Evolutionary conservation across 139 green algal genomes (phyloP), one percentile per base, ranked within the genome.

Genomic region (Tetradesmus obliquus): DNA sequence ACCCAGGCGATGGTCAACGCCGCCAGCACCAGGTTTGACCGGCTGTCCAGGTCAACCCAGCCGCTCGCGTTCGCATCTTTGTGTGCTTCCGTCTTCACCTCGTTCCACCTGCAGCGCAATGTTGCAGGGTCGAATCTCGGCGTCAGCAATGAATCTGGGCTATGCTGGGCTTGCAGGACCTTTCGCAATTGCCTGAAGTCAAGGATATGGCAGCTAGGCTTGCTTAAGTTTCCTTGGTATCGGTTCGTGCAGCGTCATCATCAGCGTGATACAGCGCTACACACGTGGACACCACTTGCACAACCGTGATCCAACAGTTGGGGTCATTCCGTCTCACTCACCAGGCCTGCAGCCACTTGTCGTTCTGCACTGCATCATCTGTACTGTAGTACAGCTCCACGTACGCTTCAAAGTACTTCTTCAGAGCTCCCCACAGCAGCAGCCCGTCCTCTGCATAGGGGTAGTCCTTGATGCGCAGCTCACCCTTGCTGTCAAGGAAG

Each of bases 261-360:
- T 51, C 32, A 55, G 76, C 24, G 72, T 95, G 95, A 93, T 95
- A 95, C 20, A 93, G 58, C 5, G 0, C 32, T n/a, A 95, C 45
- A 88, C 94, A 95, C 3, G 32, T 32, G 3, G 24, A 45, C 32
- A 45, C 32, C 32, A 45, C 32, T 45, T 45, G 0, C 0, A 45
- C 32, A 45, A 45, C 32, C 32, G 0, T 45, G 32, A 45, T 45
- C 32, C 32, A 45, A 45, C 0, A 45, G 32, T 45, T 45, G 32
- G 32, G 32, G 32, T 45, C 32, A 0, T 45, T 45, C 32, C 32
- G 0, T 45, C 32, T 22, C 45, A 55, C 79, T 84, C 45, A 84
- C 79, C 79, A 84, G 15, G 54, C 12, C 45, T 84, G 32, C 45
- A 84, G 79, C 45, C 45, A 84, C 1, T 5, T 84, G 79, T 84